Evolutionary conservation across 192 early-diverging fungal genomes (phyloP).

Genomic region (Chytriomyces confervae): DNA sequence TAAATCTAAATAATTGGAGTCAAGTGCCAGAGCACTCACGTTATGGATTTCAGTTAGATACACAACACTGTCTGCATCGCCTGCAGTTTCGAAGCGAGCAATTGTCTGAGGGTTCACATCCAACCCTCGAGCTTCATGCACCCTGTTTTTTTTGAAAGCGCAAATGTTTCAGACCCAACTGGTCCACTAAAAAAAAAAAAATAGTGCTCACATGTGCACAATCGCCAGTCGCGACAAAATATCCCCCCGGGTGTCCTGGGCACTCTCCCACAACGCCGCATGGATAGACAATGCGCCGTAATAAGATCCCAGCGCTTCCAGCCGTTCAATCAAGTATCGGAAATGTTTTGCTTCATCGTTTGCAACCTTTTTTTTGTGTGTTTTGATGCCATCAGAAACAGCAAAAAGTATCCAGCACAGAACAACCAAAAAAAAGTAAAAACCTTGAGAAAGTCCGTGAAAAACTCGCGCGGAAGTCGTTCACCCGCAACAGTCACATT

Average conservation of each 20-base stretch:
- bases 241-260: conserved; percentile 54
- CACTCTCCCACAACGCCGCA: conserved; percentile 70
- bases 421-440: too few species aligned
- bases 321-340: conserved; percentile 53
- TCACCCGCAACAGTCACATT: not conserved
- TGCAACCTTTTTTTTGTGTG: conserved; percentile 54
- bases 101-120: conserved; percentile 74
- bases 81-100: conserved; percentile 58
- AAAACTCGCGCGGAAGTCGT: conserved; percentile 44
- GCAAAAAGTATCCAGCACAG: too few species aligned
- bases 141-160: conserved; percentile 2
- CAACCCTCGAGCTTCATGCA: conserved; percentile 71
- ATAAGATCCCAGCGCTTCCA: conserved; percentile 54
- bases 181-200: too few species aligned
- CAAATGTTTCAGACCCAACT: too few species aligned
- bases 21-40: too few species aligned
- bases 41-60: conserved; percentile 61
- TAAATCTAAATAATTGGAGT: too few species aligned
- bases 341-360: conserved; percentile 72
- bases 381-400: too few species aligned
- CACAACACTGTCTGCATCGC: conserved; percentile 57
- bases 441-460: conserved; percentile 40
- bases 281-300: conserved; percentile 66
- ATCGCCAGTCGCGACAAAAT: conserved; percentile 62
- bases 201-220: conserved; percentile 56